Evolutionary conservation across 352 stramenopile genomes (phyloP), one percentile per base, ranked within the genome.

Genomic region (Globisporangium nodosum): DNA sequence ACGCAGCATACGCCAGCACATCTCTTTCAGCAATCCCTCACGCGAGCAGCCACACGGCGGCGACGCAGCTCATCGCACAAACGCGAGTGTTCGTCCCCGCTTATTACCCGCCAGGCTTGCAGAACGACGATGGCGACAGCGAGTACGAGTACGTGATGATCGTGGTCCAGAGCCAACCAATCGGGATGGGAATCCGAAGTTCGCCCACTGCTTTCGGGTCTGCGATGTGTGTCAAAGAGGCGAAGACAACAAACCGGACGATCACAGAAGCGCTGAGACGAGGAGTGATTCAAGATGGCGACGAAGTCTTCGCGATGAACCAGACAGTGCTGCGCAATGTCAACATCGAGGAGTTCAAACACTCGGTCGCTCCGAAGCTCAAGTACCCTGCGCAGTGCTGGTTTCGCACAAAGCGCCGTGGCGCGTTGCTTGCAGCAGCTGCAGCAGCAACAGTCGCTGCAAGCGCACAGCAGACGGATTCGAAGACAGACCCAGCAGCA

Each of bases 221-320:
- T 12, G 59, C 59, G 1, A 71, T 81, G 18, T 68, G 69, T 58
- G 54, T 81, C 1, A 62, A 56, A 37, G 63, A 63, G 9, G 15
- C 51, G 18, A 71, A 58, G 31, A 77, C 70, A 1, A 52, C 37
- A n/a, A 90, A 89, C 49, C 35, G 53, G 1, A 52, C 69, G 0
- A 57, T 90, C 16, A 7, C 63, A n/a, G 68, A 71, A 31, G 83
- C 83, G 2, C 51, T 92, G 13, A n/a, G 63, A 13, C 63, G 58
- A 52, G 83, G 69, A 5, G 64, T 92, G 24, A 67, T 92, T 21
- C 64, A 76, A 21, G 67, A 86, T 31, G 71, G 76, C 0, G 84
- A 91, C 43, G 80, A 90, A 50, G 33, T 93, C 20, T 70, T 88
- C 9, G 69, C 78, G 6, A 64, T 91, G 30, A 92, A 92, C 49